Evolutionary conservation across 2,329 filamentous ascomycete genomes (phyloP).

Genomic region (Fusarium praegraminearum): DNA sequence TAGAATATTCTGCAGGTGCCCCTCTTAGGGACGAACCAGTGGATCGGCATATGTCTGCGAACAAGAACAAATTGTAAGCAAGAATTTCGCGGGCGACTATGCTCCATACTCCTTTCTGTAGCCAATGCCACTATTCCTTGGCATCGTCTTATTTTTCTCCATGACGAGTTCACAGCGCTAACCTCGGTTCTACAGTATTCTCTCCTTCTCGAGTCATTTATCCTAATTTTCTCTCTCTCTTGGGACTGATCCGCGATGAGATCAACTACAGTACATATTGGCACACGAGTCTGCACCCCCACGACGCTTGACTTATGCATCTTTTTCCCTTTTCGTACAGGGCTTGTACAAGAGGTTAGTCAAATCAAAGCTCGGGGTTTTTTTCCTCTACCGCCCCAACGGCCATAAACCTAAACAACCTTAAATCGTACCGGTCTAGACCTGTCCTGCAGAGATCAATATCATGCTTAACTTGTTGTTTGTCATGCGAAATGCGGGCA

Average conservation of each 20-base stretch:
- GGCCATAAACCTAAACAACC: slow-evolving; percentile 28
- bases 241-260: slow-evolving; percentile 19
- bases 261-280: slow-evolving; percentile 11
- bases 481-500: slow-evolving; percentile 14
- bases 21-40: not conserved
- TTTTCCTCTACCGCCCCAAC: slow-evolving; percentile 19
- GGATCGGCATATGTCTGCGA: slow-evolving; percentile 1
- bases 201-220: slow-evolving; percentile 16
- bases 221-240: not conserved
- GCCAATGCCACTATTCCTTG: slow-evolving; percentile 34
- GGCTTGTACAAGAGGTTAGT: slow-evolving; percentile 16
- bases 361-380: slow-evolving; percentile 25
- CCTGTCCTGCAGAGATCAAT: slow-evolving; percentile 22
- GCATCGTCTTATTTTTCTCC: slow-evolving; percentile 21
- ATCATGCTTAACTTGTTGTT: slow-evolving; percentile 33
- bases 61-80: slow-evolving; percentile 18
- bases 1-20: not conserved
- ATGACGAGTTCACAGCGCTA: slow-evolving; percentile 30
- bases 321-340: slow-evolving; percentile 27
- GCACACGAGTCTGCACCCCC: slow-evolving; percentile 6
- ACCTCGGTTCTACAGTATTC: slow-evolving; percentile 17
- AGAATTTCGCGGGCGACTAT: slow-evolving; percentile 23
- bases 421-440: slow-evolving; percentile 4
- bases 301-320: slow-evolving; percentile 18
- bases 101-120: not conserved